These are phyloP conservation scores for Fusarium chaquense DNA, from an alignment of 2,329 filamentous ascomycete genomes.

Conservation along the genomic window DNA sequence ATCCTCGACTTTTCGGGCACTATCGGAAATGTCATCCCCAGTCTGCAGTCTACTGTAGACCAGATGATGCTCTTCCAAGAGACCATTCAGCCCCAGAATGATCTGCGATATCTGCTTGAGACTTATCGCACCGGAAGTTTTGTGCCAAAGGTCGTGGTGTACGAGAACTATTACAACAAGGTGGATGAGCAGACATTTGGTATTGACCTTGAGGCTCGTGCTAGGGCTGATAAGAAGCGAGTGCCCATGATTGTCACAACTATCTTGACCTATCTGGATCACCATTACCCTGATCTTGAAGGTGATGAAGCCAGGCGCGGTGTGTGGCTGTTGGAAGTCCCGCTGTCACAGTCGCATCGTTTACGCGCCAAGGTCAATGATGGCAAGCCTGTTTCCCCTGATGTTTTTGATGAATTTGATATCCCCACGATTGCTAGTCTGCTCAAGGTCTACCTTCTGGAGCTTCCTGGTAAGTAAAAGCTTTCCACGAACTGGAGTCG, in stretches of 20 bases:
- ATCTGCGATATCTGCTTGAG: constrained; percentile 93
- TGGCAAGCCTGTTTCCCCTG: constrained; percentile 80
- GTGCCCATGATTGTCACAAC: constrained; percentile 93
- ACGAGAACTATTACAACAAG: constrained; percentile 99
- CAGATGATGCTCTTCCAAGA: constrained; percentile 99
- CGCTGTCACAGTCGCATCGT: constrained; percentile 84
- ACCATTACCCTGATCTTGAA: constrained; percentile 96
- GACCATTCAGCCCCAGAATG: constrained; percentile 92
- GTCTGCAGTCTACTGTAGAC: constrained; percentile 93
- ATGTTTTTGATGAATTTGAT: constrained; percentile 87
- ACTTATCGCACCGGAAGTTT: constrained; percentile 97
- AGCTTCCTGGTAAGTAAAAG: constrained; percentile 81
- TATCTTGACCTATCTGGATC: constrained; percentile 93
- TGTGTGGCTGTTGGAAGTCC: constrained; percentile 95
- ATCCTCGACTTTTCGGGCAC: constrained; percentile 97
- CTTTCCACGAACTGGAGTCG: background rate
- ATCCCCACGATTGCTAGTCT: constrained; percentile 93
- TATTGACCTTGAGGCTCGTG: constrained; percentile 95
- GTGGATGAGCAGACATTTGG: constrained; percentile 98
- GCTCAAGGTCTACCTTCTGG: constrained; percentile 92
- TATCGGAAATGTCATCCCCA: constrained; percentile 97
- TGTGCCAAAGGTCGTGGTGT: constrained; percentile 88
- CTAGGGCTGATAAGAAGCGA: constrained; percentile 92
- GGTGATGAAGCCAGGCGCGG: constrained; percentile 91
- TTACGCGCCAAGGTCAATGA: constrained; percentile 87